Percentiles rank a stretch among this genome's conserved stretches.
phyloP scores from a whole-genome alignment of 306 rosid species.

The Senna siamea region DNA sequence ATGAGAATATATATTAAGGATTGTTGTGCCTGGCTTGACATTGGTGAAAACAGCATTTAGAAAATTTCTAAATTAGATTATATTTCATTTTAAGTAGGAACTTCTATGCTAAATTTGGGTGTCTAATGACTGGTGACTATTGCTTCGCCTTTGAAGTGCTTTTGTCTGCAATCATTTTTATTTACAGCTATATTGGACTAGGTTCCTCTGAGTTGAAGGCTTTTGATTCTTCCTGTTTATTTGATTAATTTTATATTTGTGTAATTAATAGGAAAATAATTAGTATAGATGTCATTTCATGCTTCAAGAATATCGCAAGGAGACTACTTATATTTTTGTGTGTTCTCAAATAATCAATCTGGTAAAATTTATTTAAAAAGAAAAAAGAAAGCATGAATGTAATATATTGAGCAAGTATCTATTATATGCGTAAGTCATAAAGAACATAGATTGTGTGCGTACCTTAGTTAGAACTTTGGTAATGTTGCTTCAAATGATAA shows the following conservation, averaged over 20 bases:
- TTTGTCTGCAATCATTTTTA: neutral
- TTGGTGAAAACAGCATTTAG: neutral
- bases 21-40: neutral
- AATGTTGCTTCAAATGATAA: neutral
- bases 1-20: slow-evolving; percentile 9
- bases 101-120: neutral
- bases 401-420: neutral
- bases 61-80: neutral
- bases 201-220: neutral
- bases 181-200: neutral
- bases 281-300: neutral
- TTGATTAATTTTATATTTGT: neutral
- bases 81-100: slow-evolving; percentile 4
- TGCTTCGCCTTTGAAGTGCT: neutral
- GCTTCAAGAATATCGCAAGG: neutral
- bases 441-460: too few species aligned
- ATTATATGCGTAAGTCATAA: too few species aligned
- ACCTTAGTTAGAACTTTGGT: too few species aligned
- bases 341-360: too few species aligned
- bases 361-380: neutral
- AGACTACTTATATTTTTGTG: too few species aligned
- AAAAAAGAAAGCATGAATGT: neutral
- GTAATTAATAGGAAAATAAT: neutral
- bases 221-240: neutral
- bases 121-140: neutral